phyloP scores from a whole-genome alignment of 148 eudicot genomes.

The Camellia sinensis region DNA sequence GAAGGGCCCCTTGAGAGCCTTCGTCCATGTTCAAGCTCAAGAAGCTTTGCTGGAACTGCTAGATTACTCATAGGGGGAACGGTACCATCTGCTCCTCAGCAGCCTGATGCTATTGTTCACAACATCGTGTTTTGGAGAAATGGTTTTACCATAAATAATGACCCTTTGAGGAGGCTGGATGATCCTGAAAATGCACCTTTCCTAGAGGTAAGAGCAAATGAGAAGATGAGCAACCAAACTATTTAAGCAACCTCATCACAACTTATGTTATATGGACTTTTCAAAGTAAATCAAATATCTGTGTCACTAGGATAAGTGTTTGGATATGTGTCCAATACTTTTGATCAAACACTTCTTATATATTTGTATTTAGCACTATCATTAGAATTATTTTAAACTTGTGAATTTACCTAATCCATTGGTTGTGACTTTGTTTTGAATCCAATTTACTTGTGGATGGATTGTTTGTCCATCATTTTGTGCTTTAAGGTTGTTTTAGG shows the following conservation, averaged over 20 bases:
- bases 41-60: slow-evolving; percentile 80
- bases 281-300: too few species aligned
- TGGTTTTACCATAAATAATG: slow-evolving; percentile 82
- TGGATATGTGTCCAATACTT: too few species aligned
- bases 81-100: slow-evolving; percentile 60
- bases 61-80: slow-evolving; percentile 71
- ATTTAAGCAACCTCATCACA: neutral
- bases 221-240: neutral
- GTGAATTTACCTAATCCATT: neutral
- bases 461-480: neutral
- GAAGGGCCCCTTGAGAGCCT: slow-evolving; percentile 62
- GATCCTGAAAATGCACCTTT: slow-evolving; percentile 86
- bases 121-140: slow-evolving; percentile 89
- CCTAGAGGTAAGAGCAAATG: slow-evolving; percentile 52
- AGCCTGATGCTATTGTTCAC: slow-evolving; percentile 66
- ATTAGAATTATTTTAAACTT: neutral
- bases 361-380: neutral
- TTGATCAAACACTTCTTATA: too few species aligned
- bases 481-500: too few species aligned
- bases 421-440: neutral
- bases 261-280: too few species aligned
- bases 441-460: neutral
- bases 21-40: slow-evolving; percentile 70
- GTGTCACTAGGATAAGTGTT: too few species aligned
- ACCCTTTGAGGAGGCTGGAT: slow-evolving; percentile 82